Evolutionary conservation across 352 stramenopile species (phyloP), one percentile per base, ranked within the genome.

Genomic region (Globisporangium orthogonon): DNA sequence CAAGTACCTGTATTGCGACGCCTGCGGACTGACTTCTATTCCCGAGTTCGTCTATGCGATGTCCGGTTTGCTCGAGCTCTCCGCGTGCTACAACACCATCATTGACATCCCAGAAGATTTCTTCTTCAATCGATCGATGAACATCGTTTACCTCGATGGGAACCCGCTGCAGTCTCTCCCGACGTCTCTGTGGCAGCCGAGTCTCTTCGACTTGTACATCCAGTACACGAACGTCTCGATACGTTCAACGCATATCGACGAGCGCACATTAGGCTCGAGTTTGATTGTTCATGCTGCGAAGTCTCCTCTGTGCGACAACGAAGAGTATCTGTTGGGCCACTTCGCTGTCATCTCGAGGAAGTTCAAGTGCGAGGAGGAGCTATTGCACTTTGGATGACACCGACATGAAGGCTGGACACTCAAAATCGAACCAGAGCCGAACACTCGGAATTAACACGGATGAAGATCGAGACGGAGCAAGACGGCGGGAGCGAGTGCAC

Each of bases 1-100:
- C 53, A 59, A 59, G 53, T 59, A 59, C 31, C 10, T 59, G 11
- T 59, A 59, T 17, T 59, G 53, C 53, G 53, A 59, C 11, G 23
- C 10, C 30, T 59, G 44, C 4, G 40, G 33, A 30, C 31, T 59
- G 30, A 35, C 13, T 3, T 52, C 43, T 11, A 50, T 59, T 6
- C 44, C 53, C 1, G 11, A 2, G 5, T 59, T 52, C 44, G 28
- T 59, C n/a, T 17, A 46, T 15, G 46, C 11, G 18, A 59, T 59
- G 53, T 15, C 6, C 30, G 48, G 37, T 4, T 15, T 59, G n/a
- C 30, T 52, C 18, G 53, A 59, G 33, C 17, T 59, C 30, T 59
- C 53, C 11, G 43, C 44, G 44, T 59, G 53, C 31, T 33, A 59
- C 53, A 52, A 59, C 44, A 30, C 4, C 11, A 59, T 59, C 31